Conservation (phyloP, 129 eudicot species). For the Flaveria linearis region DNA sequence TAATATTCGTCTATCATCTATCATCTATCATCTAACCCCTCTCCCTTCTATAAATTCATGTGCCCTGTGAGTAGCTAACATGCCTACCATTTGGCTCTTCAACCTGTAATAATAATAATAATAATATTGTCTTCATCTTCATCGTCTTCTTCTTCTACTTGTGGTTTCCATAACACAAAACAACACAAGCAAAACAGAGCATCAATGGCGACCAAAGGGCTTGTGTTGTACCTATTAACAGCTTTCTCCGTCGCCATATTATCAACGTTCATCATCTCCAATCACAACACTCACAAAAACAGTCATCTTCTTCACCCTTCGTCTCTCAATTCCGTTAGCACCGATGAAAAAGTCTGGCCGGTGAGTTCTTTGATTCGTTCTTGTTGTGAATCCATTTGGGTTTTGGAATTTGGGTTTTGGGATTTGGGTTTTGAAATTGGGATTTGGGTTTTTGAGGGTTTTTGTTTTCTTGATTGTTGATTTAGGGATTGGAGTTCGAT, state of each 20-base stretch:
- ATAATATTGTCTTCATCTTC: neutral
- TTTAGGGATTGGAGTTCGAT: slow-evolving; percentile 68
- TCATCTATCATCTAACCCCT: too few relatives aligned
- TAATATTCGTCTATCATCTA: too few relatives aligned
- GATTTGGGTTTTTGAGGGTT: slow-evolving; percentile 7
- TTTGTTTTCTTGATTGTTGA: neutral
- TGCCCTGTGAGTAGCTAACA: slow-evolving; percentile 39
- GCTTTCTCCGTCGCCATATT: slow-evolving; percentile 64
- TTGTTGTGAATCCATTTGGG: neutral
- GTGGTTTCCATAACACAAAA: neutral
- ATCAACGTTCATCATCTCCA: slow-evolving; percentile 52
- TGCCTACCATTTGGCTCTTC: slow-evolving; percentile 25
- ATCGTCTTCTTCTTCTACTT: neutral
- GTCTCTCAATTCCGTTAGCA: slow-evolving; percentile 21
- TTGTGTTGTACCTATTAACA: slow-evolving; percentile 55
- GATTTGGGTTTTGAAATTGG: neutral
- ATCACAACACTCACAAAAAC: slow-evolving; percentile 15
- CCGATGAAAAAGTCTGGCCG: slow-evolving; percentile 78
- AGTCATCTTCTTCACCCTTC: slow-evolving; percentile 22
- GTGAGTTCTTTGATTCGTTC: slow-evolving; percentile 40
- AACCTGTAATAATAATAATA: neutral
- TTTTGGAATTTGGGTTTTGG: neutral
- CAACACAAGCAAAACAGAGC: slow-evolving; percentile 19
- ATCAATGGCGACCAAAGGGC: slow-evolving; percentile 63
- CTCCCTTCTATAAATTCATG: slow-evolving; percentile 25